A percentile compares a stretch with the other conserved stretches of the same genome.
Evolutionary conservation across 1,139 yeast species (phyloP).

Genomic region (Pneumocystis carinii): DNA sequence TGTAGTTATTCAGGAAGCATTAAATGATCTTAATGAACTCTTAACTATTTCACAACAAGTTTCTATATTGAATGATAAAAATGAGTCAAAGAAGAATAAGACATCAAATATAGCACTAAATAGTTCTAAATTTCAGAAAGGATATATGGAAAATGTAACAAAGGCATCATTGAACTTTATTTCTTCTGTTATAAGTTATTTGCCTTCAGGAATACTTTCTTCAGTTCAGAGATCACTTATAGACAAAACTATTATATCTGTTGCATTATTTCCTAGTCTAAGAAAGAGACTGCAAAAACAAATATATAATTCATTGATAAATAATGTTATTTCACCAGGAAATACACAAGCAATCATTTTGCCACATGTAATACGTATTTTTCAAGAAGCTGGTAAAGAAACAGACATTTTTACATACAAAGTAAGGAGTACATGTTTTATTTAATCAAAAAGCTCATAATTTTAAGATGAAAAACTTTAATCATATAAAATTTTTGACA

Average conservation of each 20-base stretch:
- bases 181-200: background rate
- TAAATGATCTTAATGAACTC: background rate
- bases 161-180: background rate
- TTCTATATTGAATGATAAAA: background rate
- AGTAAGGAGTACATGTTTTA: background rate
- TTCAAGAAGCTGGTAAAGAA: background rate
- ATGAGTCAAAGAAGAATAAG: background rate
- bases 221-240: background rate
- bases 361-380: slow-evolving; percentile 1
- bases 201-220: background rate
- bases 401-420: background rate
- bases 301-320: background rate
- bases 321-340: background rate
- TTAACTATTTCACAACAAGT: background rate
- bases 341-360: background rate
- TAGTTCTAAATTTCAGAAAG: background rate
- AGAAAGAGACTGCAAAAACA: background rate
- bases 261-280: background rate
- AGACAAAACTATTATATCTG: background rate
- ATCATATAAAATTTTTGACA: background rate
- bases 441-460: background rate
- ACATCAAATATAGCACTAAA: background rate
- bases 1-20: background rate
- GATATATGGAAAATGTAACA: background rate
- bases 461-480: background rate